These are phyloP conservation scores for Lentinula lateritia DNA, from an alignment of 768 basidiomycete species.

Conservation along the genomic window DNA sequence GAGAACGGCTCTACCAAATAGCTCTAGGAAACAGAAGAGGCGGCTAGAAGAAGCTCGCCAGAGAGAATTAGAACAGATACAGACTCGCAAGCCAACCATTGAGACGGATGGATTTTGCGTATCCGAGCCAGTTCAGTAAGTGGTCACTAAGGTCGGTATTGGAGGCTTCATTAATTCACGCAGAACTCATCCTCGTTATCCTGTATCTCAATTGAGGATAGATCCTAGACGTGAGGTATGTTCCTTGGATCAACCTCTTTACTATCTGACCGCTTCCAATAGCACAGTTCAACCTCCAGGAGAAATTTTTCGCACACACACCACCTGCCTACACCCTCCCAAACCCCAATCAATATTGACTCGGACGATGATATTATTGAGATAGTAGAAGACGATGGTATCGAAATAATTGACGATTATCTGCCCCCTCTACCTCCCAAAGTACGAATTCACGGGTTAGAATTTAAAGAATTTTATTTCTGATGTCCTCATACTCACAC, in stretches of 20 bases:
- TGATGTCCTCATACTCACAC: background rate
- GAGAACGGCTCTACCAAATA: background rate
- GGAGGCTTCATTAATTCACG: background rate
- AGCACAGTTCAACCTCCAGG: background rate
- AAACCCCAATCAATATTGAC: background rate
- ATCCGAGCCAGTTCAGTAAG: background rate
- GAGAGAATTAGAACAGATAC: background rate
- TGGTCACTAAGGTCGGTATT: background rate
- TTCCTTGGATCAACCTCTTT: background rate
- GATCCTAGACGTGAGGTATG: background rate
- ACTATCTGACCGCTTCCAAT: background rate
- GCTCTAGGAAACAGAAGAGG: background rate
- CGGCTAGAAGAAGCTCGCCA: background rate
- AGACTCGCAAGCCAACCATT: background rate
- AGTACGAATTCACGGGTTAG: background rate
- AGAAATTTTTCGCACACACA: background rate
- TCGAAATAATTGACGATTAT: too few relatives aligned
- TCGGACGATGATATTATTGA: background rate
- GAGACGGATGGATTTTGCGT: background rate
- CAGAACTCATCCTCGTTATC: background rate
- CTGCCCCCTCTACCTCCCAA: background rate
- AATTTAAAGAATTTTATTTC: background rate
- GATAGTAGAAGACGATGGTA: too few relatives aligned
- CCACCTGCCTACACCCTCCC: background rate
- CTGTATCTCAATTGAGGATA: background rate